Base-by-base conservation (phyloP, 2,329 filamentous ascomycete species). In the Talaromyces atroroseus region DNA sequence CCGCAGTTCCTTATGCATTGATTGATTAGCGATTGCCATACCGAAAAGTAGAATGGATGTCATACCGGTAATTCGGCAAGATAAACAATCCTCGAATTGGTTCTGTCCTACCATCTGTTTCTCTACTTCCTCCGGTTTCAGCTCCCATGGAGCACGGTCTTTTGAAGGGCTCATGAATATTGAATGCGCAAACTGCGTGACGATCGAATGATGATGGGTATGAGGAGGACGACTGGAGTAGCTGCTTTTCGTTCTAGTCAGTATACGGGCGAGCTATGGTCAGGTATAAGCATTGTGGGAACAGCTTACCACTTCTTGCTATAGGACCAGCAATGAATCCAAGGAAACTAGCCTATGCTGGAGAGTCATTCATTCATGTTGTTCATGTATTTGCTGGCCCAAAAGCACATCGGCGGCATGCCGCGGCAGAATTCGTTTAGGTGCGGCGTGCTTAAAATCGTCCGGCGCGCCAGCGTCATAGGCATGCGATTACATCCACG, bases 41-140 rank as follows among this genome's bases (percentile, higher is more conserved):
- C 11, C 20, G 2, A 47, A 55, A 20, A 16, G 16, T 23, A 12
- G 34, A 49, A 38, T 10, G 32, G 14, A n/a, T 36, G 21, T 76
- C 80, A 66, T 74, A 90, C 89, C 89, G 53, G 90, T 78, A 29
- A 90, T 71, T 66, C 82, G 82, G 75, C 89, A 94, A 34, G 86
- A 77, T 42, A 84, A 75, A 70, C 89, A 92, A 72, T 92, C 81
- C 61, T 88, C 67, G 49, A 68, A 73, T 61, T 70, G 64, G 49
- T 73, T 69, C 14, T 54, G 46, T 58, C 72, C 66, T 5, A 65
- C 64, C 45, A 73, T 73, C 51, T 84, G 78, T 59, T 81, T 82
- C 68, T 87, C 83, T 1, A 84, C 83, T 65, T 80, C 80, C 60
- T 86, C 80, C 54, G 83, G 77, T 49, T 77, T 71, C 52, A 80